Percentiles rank a stretch among this genome's conserved stretches.
phyloP scores from a whole-genome alignment of 2,329 filamentous ascomycete species.

The Talaromyces verruculosus region DNA sequence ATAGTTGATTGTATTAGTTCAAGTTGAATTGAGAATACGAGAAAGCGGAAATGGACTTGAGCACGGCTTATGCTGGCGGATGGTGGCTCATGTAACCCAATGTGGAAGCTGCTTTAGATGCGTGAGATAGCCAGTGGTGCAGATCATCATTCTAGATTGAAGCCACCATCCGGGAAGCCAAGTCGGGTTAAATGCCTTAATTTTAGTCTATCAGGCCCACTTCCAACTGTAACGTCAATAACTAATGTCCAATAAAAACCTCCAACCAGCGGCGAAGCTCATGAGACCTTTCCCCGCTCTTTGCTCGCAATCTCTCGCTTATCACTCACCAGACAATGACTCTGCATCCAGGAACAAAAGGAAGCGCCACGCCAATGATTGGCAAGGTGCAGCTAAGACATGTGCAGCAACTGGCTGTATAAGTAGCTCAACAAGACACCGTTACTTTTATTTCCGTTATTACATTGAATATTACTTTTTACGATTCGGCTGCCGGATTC shows the following conservation, averaged over 20 bases:
- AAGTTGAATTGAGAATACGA: not conserved
- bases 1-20: not conserved
- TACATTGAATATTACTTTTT: not conserved
- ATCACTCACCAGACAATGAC: not conserved
- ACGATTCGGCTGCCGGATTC: not conserved
- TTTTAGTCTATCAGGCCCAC: not conserved
- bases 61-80: not conserved
- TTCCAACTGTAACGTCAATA: slow-evolving; percentile 8
- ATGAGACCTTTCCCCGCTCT: slow-evolving; percentile 14
- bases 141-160: not conserved
- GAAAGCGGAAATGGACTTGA: not conserved
- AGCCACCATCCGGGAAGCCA: not conserved
- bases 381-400: not conserved
- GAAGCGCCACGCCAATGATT: not conserved
- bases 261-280: not conserved
- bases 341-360: not conserved
- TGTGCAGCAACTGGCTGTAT: not conserved
- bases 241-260: not conserved
- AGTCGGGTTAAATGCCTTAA: not conserved
- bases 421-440: not conserved
- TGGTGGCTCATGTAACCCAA: not conserved
- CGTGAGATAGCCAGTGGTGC: not conserved
- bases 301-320: not conserved
- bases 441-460: not conserved
- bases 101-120: not conserved